phyloP scores from a whole-genome alignment of 345 rosid species.

The Draba incana region DNA sequence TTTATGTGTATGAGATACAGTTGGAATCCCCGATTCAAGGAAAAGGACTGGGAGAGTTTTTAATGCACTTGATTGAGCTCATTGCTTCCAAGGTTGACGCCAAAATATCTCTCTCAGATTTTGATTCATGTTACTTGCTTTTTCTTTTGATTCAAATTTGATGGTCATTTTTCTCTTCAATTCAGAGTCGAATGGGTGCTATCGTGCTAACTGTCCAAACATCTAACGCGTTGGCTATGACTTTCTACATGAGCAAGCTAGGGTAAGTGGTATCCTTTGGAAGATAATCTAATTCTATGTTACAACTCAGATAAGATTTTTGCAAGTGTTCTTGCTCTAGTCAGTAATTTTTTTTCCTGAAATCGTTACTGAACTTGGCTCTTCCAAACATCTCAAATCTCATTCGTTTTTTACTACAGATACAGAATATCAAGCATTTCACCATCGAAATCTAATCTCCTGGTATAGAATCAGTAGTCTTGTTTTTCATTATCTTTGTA shows the following conservation, averaged over 20 bases:
- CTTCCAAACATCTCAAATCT: slow-evolving; percentile 21
- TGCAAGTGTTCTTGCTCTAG: neutral
- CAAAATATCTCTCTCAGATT: neutral
- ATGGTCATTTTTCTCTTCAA: slow-evolving; percentile 28
- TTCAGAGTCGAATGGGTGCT: slow-evolving; percentile 72
- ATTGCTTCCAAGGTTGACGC: slow-evolving; percentile 74
- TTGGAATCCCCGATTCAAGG: slow-evolving; percentile 71
- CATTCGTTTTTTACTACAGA: slow-evolving; percentile 49
- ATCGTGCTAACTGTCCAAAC: slow-evolving; percentile 83
- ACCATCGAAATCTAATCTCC: slow-evolving; percentile 71
- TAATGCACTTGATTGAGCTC: slow-evolving; percentile 84
- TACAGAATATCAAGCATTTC: slow-evolving; percentile 77
- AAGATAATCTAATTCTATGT: slow-evolving; percentile 24
- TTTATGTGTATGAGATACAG: slow-evolving; percentile 88
- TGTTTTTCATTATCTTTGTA: slow-evolving; percentile 1
- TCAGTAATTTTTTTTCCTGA: neutral
- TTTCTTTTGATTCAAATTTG: slow-evolving; percentile 18
- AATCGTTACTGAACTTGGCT: slow-evolving; percentile 11
- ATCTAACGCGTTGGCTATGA: slow-evolving; percentile 71
- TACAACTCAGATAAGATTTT: neutral
- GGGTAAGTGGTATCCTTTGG: slow-evolving; percentile 54
- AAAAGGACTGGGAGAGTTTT: slow-evolving; percentile 76
- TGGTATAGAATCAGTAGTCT: slow-evolving; percentile 48
- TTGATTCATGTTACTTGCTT: neutral
- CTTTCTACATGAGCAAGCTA: slow-evolving; percentile 77